Base-by-base conservation (phyloP, 1,284 basidiomycete species). In the Naganishia albida region DNA sequence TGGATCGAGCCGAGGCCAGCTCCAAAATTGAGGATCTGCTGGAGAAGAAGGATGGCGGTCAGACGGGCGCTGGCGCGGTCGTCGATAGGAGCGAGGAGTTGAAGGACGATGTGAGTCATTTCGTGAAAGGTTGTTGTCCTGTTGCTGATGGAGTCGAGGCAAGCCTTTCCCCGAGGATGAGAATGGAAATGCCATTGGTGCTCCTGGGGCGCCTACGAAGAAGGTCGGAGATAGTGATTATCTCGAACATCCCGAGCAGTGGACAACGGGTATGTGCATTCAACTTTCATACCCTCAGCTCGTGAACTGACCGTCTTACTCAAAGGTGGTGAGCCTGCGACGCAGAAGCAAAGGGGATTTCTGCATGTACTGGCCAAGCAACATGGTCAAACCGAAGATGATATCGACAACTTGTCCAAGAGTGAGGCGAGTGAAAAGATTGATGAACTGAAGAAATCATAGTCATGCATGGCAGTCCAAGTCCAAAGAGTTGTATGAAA, bases 371-470 rank as follows among this genome's bases (percentile, higher is more conserved):
- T 77, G 7, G 75, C 74, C 66, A 73, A 72, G 66, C 73, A 77
- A 62, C 57, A 70, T 7, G 59, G 63, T 23, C 57, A 53, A 23
- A 55, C 44, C 12, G 60, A 62, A 26, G 52, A 25, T 23, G 60
- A 52, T 13, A 52, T 62, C 25, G 65, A 66, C 16, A 34, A 25
- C 13, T 23, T 76, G 59, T 73, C 72, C n/a, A 77, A 77, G 68
- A 71, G 70, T 43, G 76, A 75, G 54, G 76, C 76, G 15, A 75
- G 74, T 60, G 72, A 72, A 66, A 71, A 72, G 71, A 77, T 77
- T 54, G 74, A 75, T 12, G 72, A 75, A 67, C 60, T 77, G 53
- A 75, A 75, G 67, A 69, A 66, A n/a, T 44, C 56, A 50, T 60
- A 20, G 46, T 20, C 10, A 4, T 10, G 4, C 26, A 30, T 13